phyloP scores from a whole-genome alignment of 768 basidiomycete genomes.

The Collybia nuda region DNA sequence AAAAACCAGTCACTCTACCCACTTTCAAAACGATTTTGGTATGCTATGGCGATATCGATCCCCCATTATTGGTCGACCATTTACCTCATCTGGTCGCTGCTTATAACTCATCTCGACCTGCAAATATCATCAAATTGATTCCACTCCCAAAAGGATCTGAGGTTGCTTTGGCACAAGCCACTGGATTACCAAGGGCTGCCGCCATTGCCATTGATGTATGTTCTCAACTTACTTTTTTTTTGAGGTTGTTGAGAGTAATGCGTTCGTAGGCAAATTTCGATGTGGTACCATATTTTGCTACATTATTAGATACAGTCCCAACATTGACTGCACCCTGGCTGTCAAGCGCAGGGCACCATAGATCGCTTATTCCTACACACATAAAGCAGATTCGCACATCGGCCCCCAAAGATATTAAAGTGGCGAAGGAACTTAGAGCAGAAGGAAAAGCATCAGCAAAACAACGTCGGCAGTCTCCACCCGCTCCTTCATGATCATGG shows the following conservation, averaged over 20 bases:
- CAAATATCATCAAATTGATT: constrained; percentile 50
- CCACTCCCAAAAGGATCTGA: constrained; percentile 72
- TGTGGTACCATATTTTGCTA: constrained; percentile 27
- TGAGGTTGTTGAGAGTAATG: no score
- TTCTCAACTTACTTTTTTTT: background rate
- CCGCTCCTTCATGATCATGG: no score
- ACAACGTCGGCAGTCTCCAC: background rate
- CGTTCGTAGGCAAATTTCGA: no score
- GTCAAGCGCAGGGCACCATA: constrained; percentile 23
- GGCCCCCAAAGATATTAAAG: constrained; percentile 77
- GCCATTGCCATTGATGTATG: constrained; percentile 69
- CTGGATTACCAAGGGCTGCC: constrained; percentile 69
- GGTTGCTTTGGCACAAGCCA: constrained; percentile 47
- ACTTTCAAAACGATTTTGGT: constrained; percentile 55
- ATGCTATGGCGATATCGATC: constrained; percentile 75
- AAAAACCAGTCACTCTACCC: constrained; percentile 9
- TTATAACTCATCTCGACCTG: constrained; percentile 53
- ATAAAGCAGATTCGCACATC: constrained; percentile 81
- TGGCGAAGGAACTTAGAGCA: constrained; percentile 56
- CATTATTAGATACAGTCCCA: constrained; percentile 49
- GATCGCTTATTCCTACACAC: constrained; percentile 62
- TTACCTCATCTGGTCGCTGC: constrained; percentile 76
- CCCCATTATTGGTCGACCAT: constrained; percentile 69
- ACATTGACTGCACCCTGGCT: constrained; percentile 68
- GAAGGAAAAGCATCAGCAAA: constrained; percentile 39